A percentile compares a stretch with the other conserved stretches of the same genome.
Evolutionary conservation across 306 rosid genomes (phyloP).

Genomic region (Vigna nakashimae): DNA sequence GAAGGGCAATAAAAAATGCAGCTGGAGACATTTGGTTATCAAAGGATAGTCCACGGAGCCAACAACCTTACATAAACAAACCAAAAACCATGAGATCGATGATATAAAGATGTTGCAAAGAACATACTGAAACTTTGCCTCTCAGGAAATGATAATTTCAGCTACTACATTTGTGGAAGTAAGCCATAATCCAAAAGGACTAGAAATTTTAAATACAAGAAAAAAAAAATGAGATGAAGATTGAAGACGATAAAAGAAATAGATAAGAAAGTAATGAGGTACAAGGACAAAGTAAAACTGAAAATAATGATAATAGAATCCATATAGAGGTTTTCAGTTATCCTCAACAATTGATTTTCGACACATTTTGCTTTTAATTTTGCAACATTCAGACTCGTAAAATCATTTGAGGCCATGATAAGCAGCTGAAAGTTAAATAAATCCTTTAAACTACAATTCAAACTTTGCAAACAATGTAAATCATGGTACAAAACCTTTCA

Average conservation of each 20-base stretch:
- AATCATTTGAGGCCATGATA: background rate
- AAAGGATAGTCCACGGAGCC: conserved; percentile 2
- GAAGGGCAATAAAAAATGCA: background rate
- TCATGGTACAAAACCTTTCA: background rate
- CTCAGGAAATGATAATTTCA: background rate
- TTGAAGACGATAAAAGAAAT: background rate
- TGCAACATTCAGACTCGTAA: background rate
- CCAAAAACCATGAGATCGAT: background rate
- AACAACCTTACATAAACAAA: conserved; percentile 5
- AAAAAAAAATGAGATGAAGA: background rate
- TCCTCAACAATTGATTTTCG: background rate
- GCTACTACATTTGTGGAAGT: background rate
- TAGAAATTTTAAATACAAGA: too few relatives aligned
- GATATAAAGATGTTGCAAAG: background rate
- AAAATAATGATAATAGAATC: background rate
- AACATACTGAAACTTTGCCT: background rate
- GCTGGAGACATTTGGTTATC: background rate
- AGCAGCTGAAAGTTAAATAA: background rate
- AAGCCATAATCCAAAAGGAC: background rate
- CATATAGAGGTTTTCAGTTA: background rate
- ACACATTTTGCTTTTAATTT: conserved; percentile 1
- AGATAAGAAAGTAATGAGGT: background rate
- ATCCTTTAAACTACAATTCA: conserved; percentile 10
- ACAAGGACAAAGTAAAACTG: background rate
- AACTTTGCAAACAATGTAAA: conserved; percentile 23